These are phyloP conservation scores for Saccharomycopsis selenospora DNA, from an alignment of 805 yeast genomes.

Conservation along the genomic window DNA sequence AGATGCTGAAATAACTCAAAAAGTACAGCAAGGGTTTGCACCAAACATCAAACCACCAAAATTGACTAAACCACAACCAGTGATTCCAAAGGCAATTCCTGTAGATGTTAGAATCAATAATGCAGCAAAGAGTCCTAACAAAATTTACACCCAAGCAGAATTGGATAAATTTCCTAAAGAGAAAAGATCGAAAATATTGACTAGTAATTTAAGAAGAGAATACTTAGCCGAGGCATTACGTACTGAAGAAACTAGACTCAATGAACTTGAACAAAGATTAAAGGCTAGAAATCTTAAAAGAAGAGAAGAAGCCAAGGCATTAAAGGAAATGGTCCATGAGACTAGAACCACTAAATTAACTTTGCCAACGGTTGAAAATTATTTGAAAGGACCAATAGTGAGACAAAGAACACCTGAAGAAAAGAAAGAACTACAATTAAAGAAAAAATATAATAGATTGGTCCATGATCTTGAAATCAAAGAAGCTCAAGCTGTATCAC, in stretches of 20 bases:
- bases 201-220: conserved; percentile 62
- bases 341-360: conserved; percentile 49
- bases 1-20: conserved; percentile 43
- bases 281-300: conserved; percentile 27
- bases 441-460: conserved; percentile 62
- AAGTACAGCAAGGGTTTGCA: conserved; percentile 60
- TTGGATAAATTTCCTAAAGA: conserved; percentile 30
- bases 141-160: conserved; percentile 28
- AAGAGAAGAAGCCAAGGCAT: conserved; percentile 26
- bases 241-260: conserved; percentile 44
- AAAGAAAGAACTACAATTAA: conserved; percentile 43
- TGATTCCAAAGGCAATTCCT: conserved; percentile 44
- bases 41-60: conserved; percentile 61
- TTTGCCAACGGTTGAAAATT: conserved; percentile 69
- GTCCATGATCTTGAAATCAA: conserved; percentile 44
- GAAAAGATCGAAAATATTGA: conserved; percentile 34
- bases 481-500: conserved; percentile 45
- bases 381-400: conserved; percentile 62
- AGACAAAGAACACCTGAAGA: conserved; percentile 70
- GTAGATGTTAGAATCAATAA: conserved; percentile 52
- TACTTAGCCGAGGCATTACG: conserved; percentile 59
- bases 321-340: conserved; percentile 28
- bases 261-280: conserved; percentile 30
- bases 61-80: conserved; percentile 51
- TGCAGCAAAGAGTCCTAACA: conserved; percentile 43